Conservation (phyloP, 2,329 filamentous ascomycete species). For the Rachicladosporium sp. region DNA sequence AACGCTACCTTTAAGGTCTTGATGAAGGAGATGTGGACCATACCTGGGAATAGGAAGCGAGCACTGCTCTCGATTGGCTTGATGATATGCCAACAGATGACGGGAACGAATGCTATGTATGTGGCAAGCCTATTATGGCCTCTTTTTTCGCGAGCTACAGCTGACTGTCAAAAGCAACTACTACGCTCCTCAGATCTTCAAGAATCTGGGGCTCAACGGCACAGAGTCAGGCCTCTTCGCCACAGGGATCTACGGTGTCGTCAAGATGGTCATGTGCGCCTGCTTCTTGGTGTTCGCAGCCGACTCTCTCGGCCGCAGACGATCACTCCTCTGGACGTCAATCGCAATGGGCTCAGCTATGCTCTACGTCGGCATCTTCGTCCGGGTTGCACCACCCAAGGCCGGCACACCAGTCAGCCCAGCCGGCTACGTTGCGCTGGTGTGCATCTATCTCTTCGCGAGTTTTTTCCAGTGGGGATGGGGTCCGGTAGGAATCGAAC, state of each 20-base stretch:
- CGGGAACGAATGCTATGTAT: slow-evolving; percentile 42
- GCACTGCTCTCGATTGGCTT: slow-evolving; percentile 51
- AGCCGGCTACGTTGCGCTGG: slow-evolving; percentile 57
- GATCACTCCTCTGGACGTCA: slow-evolving; percentile 33
- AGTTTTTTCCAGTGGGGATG: slow-evolving; percentile 53
- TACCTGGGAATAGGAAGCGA: slow-evolving; percentile 51
- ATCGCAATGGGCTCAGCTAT: slow-evolving; percentile 45
- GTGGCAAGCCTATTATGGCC: neutral
- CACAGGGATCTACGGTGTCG: slow-evolving; percentile 60
- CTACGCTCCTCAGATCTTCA: slow-evolving; percentile 53
- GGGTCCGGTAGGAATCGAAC: slow-evolving; percentile 37
- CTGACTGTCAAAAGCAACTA: slow-evolving; percentile 53
- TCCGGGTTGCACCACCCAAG: slow-evolving; percentile 48
- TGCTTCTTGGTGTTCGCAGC: slow-evolving; percentile 62
- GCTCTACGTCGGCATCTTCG: slow-evolving; percentile 61
- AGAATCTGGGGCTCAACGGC: slow-evolving; percentile 47
- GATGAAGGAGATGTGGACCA: slow-evolving; percentile 55
- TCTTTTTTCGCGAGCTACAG: too few relatives aligned
- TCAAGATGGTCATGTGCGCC: slow-evolving; percentile 54
- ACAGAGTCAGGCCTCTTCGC: slow-evolving; percentile 53
- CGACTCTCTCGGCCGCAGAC: slow-evolving; percentile 59
- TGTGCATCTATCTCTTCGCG: slow-evolving; percentile 62
- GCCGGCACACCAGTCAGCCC: slow-evolving; percentile 43
- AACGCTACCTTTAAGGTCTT: slow-evolving; percentile 51
- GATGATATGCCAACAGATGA: slow-evolving; percentile 63